phyloP scores from a whole-genome alignment of 352 stramenopile species.

The Blastocystis sp. region DNA sequence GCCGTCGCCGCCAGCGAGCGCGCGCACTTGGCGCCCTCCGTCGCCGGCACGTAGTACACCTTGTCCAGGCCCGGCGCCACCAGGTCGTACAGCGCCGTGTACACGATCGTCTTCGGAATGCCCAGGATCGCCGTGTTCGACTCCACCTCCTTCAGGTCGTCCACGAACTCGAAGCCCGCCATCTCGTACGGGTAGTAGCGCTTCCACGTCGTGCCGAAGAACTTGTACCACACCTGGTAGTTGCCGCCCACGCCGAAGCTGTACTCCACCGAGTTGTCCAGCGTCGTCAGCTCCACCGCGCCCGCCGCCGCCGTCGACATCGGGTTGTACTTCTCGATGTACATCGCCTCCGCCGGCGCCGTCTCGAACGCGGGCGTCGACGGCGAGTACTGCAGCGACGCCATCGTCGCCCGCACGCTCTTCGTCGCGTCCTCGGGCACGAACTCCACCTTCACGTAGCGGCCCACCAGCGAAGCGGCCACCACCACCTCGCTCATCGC shows the following conservation, averaged over 20 bases:
- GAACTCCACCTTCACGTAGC: constrained; percentile 68
- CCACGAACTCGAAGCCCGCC: neutral
- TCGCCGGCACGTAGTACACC: constrained; percentile 51
- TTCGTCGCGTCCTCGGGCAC: constrained; percentile 26
- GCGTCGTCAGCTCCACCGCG: neutral
- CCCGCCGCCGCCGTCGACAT: neutral
- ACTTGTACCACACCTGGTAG: constrained; percentile 57
- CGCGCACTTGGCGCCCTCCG: constrained; percentile 25
- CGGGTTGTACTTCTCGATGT: neutral
- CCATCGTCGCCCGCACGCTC: constrained; percentile 22
- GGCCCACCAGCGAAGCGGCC: constrained; percentile 35
- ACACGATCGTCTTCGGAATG: constrained; percentile 55
- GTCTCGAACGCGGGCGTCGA: constrained; percentile 14
- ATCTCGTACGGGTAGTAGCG: constrained; percentile 19
- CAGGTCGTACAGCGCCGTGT: neutral
- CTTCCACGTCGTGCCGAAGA: constrained; percentile 37
- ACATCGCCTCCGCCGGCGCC: neutral
- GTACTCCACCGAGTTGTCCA: constrained; percentile 44
- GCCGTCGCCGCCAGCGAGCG: neutral
- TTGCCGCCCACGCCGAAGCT: constrained; percentile 27
- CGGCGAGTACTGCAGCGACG: neutral
- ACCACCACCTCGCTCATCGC: neutral
- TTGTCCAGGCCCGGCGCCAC: neutral
- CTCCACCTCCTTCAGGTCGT: constrained; percentile 42
- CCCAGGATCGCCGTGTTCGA: constrained; percentile 57